These are phyloP conservation scores for Apocynum venetum DNA, from an alignment of 257 asterid species.

Conservation along the genomic window DNA sequence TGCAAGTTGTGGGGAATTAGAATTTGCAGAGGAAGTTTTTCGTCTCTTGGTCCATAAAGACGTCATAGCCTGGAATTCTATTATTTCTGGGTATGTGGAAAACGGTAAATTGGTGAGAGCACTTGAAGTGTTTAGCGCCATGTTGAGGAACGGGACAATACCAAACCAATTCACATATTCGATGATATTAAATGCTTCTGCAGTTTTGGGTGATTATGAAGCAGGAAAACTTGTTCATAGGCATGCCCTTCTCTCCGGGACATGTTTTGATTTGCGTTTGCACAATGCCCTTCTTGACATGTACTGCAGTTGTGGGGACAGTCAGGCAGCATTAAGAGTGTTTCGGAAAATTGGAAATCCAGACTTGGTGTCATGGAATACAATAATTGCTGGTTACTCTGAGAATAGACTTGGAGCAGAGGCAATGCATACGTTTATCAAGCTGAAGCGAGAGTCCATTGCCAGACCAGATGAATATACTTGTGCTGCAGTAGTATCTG, in stretches of 20 bases:
- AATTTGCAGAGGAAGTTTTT: slow-evolving; percentile 48
- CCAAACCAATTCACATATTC: slow-evolving; percentile 68
- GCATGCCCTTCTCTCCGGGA: slow-evolving; percentile 44
- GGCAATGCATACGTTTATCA: slow-evolving; percentile 54
- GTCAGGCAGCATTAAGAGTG: slow-evolving; percentile 32
- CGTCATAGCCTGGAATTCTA: slow-evolving; percentile 59
- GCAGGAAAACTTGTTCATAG: slow-evolving; percentile 57
- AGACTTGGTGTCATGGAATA: slow-evolving; percentile 86
- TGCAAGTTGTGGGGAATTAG: slow-evolving; percentile 43
- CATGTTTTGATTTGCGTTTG: slow-evolving; percentile 53
- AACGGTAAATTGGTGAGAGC: slow-evolving; percentile 46
- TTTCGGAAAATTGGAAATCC: slow-evolving; percentile 51
- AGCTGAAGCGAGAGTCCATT: slow-evolving; percentile 23
- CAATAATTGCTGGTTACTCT: slow-evolving; percentile 69
- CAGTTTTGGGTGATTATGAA: slow-evolving; percentile 39
- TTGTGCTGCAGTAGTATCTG: slow-evolving; percentile 57
- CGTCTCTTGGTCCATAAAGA: slow-evolving; percentile 47
- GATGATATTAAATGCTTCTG: slow-evolving; percentile 67
- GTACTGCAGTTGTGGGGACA: slow-evolving; percentile 72
- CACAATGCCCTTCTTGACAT: slow-evolving; percentile 68
- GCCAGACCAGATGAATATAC: slow-evolving; percentile 68
- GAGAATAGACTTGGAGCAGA: slow-evolving; percentile 54
- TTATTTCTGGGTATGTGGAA: slow-evolving; percentile 52
- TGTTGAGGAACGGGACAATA: slow-evolving; percentile 36
- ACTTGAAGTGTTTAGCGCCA: slow-evolving; percentile 35